Evolutionary conservation across 148 eudicot species (phyloP), one percentile per base, ranked within the genome.

Genomic region (Salicornia ramosissima): DNA sequence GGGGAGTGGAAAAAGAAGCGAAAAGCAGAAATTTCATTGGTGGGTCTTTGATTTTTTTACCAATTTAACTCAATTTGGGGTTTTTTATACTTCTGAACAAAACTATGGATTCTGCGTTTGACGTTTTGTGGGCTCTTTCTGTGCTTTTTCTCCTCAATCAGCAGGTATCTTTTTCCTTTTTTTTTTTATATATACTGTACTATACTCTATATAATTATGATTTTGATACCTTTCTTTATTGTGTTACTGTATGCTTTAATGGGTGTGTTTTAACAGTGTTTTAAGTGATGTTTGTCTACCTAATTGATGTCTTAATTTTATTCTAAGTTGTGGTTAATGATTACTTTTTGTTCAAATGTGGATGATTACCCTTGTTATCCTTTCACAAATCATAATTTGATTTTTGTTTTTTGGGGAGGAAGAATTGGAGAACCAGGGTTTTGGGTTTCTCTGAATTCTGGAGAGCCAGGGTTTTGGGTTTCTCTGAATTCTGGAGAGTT

Each of bases 111-210:
- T 28, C 24, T 81, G 74, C 74, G 46, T 72, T 74, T 82, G 61
- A 75, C 72, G 53, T 59, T 34, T 82, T 78, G 82, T 88, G 92
- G 86, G 89, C 82, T 80, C 86, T 55, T 70, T 77, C 70, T 49
- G 31, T 67, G 63, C 80, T 64, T 80, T 83, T 79, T 69, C 47
- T 49, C 53, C 8, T 77, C 49, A 71, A 60, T 80, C 74, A 68
- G 81, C 84, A 79, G 87, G 88, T 84, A 70, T 74, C n/a, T 47
- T 57, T 62, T 63, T 19, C 31, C 1, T 60, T 46, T 65, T 73
- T 54, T 74, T 24, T 79, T 46, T 46, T 46, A 11, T 10, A 12
- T 15, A 0, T 46, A 3, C 16, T 14, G 13, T 46, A 12, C 3
- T 11, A 12, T 12, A 13, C 19, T 6, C 19, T 49, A 26, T 70